phyloP scores from a whole-genome alignment of 768 basidiomycete species.

The Suillus fuscotomentosus region DNA sequence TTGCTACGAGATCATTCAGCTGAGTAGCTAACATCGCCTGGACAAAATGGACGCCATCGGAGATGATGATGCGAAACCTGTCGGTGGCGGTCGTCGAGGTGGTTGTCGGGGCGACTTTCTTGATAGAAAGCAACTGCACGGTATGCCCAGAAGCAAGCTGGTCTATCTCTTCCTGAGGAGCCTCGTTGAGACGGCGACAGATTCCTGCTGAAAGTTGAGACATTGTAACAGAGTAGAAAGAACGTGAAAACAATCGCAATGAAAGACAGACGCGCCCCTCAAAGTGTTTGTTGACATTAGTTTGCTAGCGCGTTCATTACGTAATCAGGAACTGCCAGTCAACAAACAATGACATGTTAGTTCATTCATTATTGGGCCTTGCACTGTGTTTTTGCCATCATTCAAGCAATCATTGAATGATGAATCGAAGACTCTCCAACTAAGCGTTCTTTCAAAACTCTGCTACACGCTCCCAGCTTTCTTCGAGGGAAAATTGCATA shows the following conservation, averaged over 20 bases:
- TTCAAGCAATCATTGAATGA: background rate
- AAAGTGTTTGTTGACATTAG: constrained; percentile 5
- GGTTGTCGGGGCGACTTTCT: constrained; percentile 53
- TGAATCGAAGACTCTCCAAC: background rate
- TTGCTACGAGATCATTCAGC: constrained; percentile 72
- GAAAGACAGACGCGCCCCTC: constrained; percentile 2
- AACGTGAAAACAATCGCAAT: background rate
- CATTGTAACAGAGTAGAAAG: constrained; percentile 24
- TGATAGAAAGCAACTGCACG: constrained; percentile 82
- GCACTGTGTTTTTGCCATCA: background rate
- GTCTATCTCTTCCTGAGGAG: constrained; percentile 31
- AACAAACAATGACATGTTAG: no score
- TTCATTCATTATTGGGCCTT: background rate
- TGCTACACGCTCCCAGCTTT: no score
- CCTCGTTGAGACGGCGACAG: constrained; percentile 46
- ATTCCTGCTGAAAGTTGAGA: constrained; percentile 60
- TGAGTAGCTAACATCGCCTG: constrained; percentile 97
- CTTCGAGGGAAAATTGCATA: no score
- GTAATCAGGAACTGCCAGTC: background rate
- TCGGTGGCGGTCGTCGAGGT: constrained; percentile 40
- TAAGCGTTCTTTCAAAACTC: background rate
- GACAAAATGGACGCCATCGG: constrained; percentile 82
- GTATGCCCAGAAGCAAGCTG: constrained; percentile 38
- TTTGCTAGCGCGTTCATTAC: constrained; percentile 12
- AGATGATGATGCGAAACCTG: constrained; percentile 80